phyloP scores from a whole-genome alignment of 225 moss, liverwort and hornwort genomes.

The Asterella californica region DNA sequence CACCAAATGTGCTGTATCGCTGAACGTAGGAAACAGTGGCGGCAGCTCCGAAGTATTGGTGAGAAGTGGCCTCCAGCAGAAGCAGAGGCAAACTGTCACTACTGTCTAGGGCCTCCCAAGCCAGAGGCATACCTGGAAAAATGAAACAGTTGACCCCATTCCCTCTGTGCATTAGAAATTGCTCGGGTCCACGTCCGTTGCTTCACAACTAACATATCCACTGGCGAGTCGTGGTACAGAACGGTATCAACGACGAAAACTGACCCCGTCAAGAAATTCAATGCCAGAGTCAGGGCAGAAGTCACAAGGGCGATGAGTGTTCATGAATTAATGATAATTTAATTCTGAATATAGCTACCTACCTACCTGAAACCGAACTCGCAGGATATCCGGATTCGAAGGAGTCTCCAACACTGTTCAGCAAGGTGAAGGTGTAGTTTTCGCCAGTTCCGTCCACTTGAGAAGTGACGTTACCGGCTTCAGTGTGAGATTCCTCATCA shows the following conservation, averaged over 20 bases:
- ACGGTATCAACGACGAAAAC: not conserved
- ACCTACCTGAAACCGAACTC: conserved; percentile 33
- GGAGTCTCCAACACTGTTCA: conserved; percentile 28
- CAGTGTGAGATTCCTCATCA: conserved; percentile 10
- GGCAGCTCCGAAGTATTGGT: conserved; percentile 24
- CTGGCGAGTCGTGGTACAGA: not conserved
- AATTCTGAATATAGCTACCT: not conserved
- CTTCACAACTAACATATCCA: no score
- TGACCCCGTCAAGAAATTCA: not conserved
- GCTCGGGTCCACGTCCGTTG: no score
- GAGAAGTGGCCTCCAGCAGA: conserved; percentile 26
- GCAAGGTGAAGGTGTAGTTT: conserved; percentile 22
- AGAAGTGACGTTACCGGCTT: conserved; percentile 28
- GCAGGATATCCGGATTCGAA: conserved; percentile 20
- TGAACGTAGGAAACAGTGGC: conserved; percentile 33
- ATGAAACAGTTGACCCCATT: not conserved
- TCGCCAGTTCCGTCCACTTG: conserved; percentile 4
- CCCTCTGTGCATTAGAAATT: no score
- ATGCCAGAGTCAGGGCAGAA: not conserved
- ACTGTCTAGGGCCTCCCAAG: not conserved
- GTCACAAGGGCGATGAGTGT: not conserved
- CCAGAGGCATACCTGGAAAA: conserved; percentile 24
- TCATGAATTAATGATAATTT: not conserved
- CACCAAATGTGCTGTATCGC: conserved; percentile 23
- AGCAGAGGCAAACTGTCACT: conserved; percentile 8